Evolutionary conservation across 202 grass and related monocot species (phyloP).

Genomic region (Thinopyrum obtusiflorum): DNA sequence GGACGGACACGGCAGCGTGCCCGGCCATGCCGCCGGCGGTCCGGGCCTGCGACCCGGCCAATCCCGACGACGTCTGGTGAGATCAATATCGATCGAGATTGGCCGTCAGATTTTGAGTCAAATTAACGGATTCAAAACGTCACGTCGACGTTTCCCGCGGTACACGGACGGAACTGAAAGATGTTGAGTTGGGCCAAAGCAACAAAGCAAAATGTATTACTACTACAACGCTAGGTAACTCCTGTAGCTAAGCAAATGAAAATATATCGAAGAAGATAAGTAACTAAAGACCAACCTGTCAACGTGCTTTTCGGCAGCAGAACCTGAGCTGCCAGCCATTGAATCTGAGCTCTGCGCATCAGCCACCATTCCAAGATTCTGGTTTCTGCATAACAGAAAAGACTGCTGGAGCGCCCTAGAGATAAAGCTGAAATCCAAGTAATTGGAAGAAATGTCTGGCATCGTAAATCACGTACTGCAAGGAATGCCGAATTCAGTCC

Average conservation of each 20-base stretch:
- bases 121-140: background rate
- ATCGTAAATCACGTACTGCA: background rate
- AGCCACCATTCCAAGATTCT: constrained; percentile 40
- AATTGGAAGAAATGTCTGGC: background rate
- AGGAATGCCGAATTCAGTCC: background rate
- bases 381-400: constrained; percentile 21
- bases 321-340: constrained; percentile 28
- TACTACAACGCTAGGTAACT: background rate
- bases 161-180: background rate
- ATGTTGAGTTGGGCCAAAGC: background rate
- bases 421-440: background rate
- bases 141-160: background rate
- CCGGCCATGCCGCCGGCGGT: background rate
- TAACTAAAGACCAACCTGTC: constrained; percentile 29
- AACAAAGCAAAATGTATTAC: background rate
- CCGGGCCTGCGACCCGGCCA: constrained; percentile 38
- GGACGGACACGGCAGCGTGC: constrained; percentile 31
- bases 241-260: background rate
- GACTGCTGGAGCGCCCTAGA: background rate
- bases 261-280: constrained; percentile 3
- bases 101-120: background rate
- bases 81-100: background rate
- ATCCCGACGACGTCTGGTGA: constrained; percentile 70
- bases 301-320: background rate
- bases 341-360: constrained; percentile 43